phyloP scores from a whole-genome alignment of 768 basidiomycete species.

The Boletus vinaceobasis region DNA sequence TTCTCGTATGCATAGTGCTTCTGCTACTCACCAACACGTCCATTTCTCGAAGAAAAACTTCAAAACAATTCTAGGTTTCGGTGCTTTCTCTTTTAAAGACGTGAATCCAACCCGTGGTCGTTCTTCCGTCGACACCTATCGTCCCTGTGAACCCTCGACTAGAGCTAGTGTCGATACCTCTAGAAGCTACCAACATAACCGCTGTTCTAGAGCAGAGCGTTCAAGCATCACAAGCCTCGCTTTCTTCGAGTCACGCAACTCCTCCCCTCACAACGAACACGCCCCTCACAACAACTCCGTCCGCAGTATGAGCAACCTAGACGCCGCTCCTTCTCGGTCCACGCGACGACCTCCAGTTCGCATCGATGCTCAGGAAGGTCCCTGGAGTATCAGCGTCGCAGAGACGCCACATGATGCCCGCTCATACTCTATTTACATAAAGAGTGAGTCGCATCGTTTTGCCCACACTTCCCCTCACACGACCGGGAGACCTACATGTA shows the following conservation, averaged over 20 bases:
- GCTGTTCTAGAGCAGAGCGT: slow-evolving; percentile 36
- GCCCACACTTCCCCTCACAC: slow-evolving; percentile 22
- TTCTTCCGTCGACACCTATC: slow-evolving; percentile 28
- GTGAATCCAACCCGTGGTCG: slow-evolving; percentile 29
- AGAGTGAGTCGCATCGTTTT: slow-evolving; percentile 57
- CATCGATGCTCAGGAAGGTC: slow-evolving; percentile 73
- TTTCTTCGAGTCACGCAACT: slow-evolving; percentile 38
- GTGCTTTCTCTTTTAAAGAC: slow-evolving; percentile 36
- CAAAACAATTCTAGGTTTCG: slow-evolving; percentile 47
- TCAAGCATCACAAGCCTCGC: slow-evolving; percentile 40
- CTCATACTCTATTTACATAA: slow-evolving; percentile 79
- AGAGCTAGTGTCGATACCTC: slow-evolving; percentile 46
- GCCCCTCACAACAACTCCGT: slow-evolving; percentile 30
- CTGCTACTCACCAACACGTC: slow-evolving; percentile 34
- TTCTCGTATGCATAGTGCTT: slow-evolving; percentile 44
- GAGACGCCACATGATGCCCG: slow-evolving; percentile 73
- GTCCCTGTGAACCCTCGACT: slow-evolving; percentile 28
- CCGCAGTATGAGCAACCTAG: slow-evolving; percentile 43
- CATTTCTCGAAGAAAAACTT: slow-evolving; percentile 44
- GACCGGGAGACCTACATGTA: slow-evolving; percentile 14
- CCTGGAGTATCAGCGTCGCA: slow-evolving; percentile 86
- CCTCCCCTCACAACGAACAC: slow-evolving; percentile 31
- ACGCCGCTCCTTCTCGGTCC: slow-evolving; percentile 40
- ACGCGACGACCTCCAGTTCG: slow-evolving; percentile 52
- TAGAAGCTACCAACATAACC: slow-evolving; percentile 34